Conservation (phyloP, 257 asterid genomes). For the Apocynum venetum region DNA sequence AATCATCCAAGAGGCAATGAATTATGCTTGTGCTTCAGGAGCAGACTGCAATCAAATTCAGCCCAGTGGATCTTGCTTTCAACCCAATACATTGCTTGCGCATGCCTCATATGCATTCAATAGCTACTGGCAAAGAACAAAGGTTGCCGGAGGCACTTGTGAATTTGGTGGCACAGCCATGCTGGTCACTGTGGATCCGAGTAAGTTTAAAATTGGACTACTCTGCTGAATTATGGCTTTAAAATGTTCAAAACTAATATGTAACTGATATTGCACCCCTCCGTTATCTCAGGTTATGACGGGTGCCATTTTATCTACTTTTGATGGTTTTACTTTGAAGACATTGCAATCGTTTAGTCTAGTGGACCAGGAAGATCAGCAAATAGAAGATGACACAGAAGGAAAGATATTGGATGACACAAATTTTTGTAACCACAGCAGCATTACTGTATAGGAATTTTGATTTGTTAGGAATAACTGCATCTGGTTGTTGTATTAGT, state of each 20-base stretch:
- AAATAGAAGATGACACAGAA: neutral
- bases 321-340: conserved; percentile 19
- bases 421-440: neutral
- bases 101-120: conserved; percentile 95
- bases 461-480: neutral
- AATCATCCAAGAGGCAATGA: conserved; percentile 84
- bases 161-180: conserved; percentile 94
- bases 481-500: neutral
- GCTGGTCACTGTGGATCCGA: conserved; percentile 88
- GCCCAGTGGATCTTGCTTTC: conserved; percentile 67
- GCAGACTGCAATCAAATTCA: conserved; percentile 74
- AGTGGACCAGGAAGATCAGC: neutral
- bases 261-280: neutral
- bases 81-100: conserved; percentile 69
- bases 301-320: conserved; percentile 67
- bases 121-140: conserved; percentile 86
- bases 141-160: conserved; percentile 70
- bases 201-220: conserved; percentile 30
- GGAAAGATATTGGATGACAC: neutral
- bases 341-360: neutral
- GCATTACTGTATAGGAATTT: neutral
- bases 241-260: neutral
- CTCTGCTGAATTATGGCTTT: neutral
- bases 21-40: conserved; percentile 90
- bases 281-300: conserved; percentile 57